Conservation (phyloP, 2,329 filamentous ascomycete genomes). For the Dothideomycetes sp. region DNA sequence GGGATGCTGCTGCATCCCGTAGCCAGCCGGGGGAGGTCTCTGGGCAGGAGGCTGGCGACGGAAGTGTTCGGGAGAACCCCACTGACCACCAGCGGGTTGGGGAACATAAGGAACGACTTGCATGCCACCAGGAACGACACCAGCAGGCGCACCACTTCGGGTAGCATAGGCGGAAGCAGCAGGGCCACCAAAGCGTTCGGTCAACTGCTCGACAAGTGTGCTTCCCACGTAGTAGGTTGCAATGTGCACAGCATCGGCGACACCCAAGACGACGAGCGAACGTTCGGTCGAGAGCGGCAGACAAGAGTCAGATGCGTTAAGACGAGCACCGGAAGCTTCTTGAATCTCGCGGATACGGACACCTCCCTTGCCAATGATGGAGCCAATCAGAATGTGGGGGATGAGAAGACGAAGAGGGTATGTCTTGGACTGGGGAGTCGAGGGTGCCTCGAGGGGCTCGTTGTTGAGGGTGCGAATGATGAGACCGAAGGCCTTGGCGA, state of each 20-base stretch:
- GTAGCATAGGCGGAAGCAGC: constrained; percentile 97
- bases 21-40: constrained; percentile 54
- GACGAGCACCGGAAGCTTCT: constrained; percentile 87
- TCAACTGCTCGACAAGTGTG: constrained; percentile 94
- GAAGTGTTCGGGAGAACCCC: constrained; percentile 80
- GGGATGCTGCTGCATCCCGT: constrained; percentile 57
- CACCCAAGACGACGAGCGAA: constrained; percentile 94
- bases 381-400: constrained; percentile 93
- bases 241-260: constrained; percentile 96
- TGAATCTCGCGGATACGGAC: constrained; percentile 97
- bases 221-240: constrained; percentile 98
- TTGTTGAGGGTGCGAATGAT: constrained; percentile 98
- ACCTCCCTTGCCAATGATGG: constrained; percentile 96
- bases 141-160: constrained; percentile 83
- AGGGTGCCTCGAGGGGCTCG: constrained; percentile 78
- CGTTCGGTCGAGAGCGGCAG: constrained; percentile 91
- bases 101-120: constrained; percentile 98
- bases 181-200: constrained; percentile 90
- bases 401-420: constrained; percentile 93
- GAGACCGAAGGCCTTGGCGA: constrained; percentile 95
- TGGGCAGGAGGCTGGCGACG: constrained; percentile 67
- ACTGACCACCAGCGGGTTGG: constrained; percentile 85
- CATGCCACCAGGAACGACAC: constrained; percentile 93
- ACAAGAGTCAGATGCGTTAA: constrained; percentile 93
- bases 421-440: constrained; percentile 89